Evolutionary conservation across 108 stramenopile genomes (phyloP).

Genomic region (Pelagomonas calceolata): DNA sequence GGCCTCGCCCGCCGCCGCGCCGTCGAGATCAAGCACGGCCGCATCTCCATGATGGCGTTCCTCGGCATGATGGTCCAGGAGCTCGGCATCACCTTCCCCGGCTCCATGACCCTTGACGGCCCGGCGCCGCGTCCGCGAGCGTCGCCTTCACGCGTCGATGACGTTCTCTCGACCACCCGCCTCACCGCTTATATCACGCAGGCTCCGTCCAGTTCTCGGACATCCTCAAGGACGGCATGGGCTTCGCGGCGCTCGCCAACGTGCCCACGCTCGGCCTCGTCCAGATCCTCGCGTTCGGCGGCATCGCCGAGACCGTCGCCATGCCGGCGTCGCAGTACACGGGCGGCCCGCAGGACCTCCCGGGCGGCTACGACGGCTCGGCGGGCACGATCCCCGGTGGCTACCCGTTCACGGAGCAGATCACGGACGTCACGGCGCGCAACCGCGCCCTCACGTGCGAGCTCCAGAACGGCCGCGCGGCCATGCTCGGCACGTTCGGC

Average conservation of each 20-base stretch:
- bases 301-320: constrained; percentile 38
- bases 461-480: constrained; percentile 29
- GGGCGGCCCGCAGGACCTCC: constrained; percentile 17
- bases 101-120: not conserved
- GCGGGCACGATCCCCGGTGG: no score
- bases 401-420: no score
- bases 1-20: constrained; percentile 20
- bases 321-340: constrained; percentile 46
- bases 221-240: constrained; percentile 43
- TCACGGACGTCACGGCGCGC: not conserved
- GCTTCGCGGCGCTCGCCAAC: constrained; percentile 15
- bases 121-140: no score
- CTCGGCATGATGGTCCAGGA: constrained; percentile 6
- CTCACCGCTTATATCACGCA: no score
- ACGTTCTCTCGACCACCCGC: no score
- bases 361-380: no score
- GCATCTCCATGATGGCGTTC: no score
- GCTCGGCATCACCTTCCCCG: constrained; percentile 12
- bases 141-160: no score
- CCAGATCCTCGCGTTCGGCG: constrained; percentile 47
- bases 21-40: constrained; percentile 21
- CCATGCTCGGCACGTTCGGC: constrained; percentile 22
- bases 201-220: constrained; percentile 37
- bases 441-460: constrained; percentile 3
- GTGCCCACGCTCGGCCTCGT: constrained; percentile 37